A percentile compares a stretch with the other conserved stretches of the same genome.
Evolutionary conservation across 495 filamentous ascomycete species (phyloP).

Genomic region (Aspergillus haitiensis): DNA sequence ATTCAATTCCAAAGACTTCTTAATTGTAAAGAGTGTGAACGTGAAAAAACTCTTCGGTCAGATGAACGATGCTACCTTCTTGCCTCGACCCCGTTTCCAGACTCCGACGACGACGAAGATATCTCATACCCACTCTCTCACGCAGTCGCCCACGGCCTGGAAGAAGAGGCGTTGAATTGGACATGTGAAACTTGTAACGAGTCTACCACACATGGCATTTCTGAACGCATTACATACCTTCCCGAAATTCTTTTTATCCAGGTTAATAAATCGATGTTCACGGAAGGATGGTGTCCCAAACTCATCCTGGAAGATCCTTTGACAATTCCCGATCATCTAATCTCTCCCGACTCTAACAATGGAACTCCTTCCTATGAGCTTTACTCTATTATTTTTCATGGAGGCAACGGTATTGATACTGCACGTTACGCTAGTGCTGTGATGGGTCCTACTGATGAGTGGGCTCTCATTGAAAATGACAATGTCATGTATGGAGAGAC

Average conservation of each 20-base stretch:
- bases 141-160: conserved; percentile 6
- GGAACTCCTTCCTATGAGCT: conserved; percentile 30
- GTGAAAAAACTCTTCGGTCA: background rate
- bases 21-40: conserved; percentile 7
- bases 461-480: conserved; percentile 33
- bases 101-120: background rate
- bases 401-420: background rate
- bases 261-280: conserved; percentile 7
- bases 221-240: conserved; percentile 1
- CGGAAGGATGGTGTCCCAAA: background rate
- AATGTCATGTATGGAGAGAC: background rate
- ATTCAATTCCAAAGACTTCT: conserved; percentile 7
- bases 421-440: conserved; percentile 38
- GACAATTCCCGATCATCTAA: conserved; percentile 7
- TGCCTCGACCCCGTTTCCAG: conserved; percentile 2
- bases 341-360: background rate
- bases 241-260: conserved; percentile 25
- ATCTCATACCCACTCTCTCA: conserved; percentile 6
- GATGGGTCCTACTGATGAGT: conserved; percentile 25
- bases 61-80: conserved; percentile 3
- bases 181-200: conserved; percentile 5
- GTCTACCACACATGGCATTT: background rate
- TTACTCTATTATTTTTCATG: conserved; percentile 32
- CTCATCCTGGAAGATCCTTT: conserved; percentile 9
- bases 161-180: background rate